Conservation (phyloP, 495 filamentous ascomycete species). For the Podospora appendiculata region DNA sequence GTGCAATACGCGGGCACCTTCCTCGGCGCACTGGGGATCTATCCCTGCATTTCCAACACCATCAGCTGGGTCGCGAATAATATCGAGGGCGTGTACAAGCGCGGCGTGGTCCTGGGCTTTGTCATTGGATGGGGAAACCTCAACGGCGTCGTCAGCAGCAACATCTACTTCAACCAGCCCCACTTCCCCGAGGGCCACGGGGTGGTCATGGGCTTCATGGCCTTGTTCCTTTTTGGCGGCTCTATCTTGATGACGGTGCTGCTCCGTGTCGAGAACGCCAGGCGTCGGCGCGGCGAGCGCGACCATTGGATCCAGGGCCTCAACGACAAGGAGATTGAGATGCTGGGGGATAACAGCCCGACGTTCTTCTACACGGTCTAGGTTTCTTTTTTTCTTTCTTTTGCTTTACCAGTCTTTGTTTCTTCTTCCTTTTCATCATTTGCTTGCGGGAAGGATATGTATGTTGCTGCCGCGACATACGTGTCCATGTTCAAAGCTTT, state of each 20-base stretch:
- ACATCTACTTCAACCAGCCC: slow-evolving; percentile 49
- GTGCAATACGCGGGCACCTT: slow-evolving; percentile 80
- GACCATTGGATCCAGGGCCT: slow-evolving; percentile 61
- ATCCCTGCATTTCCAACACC: slow-evolving; percentile 86
- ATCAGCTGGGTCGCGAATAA: slow-evolving; percentile 90
- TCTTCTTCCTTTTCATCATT: not conserved
- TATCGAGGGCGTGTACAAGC: slow-evolving; percentile 85
- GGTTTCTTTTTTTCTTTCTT: not conserved
- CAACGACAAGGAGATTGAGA: slow-evolving; percentile 48
- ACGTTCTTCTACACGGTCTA: slow-evolving; percentile 67
- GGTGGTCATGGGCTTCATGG: slow-evolving; percentile 41
- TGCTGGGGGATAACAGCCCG: slow-evolving; percentile 63
- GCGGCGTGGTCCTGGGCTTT: slow-evolving; percentile 77
- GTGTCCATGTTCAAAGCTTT: not conserved
- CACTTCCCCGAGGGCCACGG: slow-evolving; percentile 40
- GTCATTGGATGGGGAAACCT: slow-evolving; percentile 93
- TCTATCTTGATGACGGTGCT: slow-evolving; percentile 55
- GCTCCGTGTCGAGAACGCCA: slow-evolving; percentile 58
- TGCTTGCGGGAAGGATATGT: not conserved
- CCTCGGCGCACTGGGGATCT: slow-evolving; percentile 83
- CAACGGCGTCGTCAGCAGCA: slow-evolving; percentile 76
- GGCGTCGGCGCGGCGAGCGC: slow-evolving; percentile 53
- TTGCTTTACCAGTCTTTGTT: not conserved
- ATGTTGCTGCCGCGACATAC: not conserved
- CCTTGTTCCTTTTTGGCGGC: slow-evolving; percentile 42